Conservation (phyloP, 1,139 yeast species). For the Kodamaea suecica region DNA sequence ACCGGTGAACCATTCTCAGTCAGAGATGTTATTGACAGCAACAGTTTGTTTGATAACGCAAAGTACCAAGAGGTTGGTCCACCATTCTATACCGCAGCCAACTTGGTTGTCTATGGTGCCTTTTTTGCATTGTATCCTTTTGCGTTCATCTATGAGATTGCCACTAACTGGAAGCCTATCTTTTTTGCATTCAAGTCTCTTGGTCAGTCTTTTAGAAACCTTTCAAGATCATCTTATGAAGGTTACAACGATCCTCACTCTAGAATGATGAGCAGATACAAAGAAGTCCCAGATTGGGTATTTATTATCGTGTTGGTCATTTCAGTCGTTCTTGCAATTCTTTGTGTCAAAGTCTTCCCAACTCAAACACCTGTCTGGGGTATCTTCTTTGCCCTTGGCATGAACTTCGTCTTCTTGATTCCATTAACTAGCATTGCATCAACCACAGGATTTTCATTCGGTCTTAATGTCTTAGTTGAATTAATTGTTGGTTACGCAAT, state of each 20-base stretch:
- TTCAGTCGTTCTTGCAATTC: constrained; percentile 19
- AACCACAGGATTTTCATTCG: constrained; percentile 37
- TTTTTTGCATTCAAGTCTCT: constrained; percentile 13
- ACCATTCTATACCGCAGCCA: constrained; percentile 38
- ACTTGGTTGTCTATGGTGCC: constrained; percentile 18
- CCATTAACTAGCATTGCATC: constrained; percentile 38
- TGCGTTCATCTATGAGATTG: constrained; percentile 24
- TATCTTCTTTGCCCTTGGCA: constrained; percentile 32
- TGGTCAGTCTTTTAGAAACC: constrained; percentile 3
- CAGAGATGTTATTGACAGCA: constrained; percentile 11
- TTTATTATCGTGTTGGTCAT: constrained; percentile 18
- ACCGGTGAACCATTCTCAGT: constrained; percentile 16
- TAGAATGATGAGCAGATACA: constrained; percentile 21
- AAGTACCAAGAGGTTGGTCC: constrained; percentile 33
- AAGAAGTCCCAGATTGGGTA: constrained; percentile 24
- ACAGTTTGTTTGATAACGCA: constrained; percentile 13
- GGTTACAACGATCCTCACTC: constrained; percentile 21
- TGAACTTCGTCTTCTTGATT: constrained; percentile 34
- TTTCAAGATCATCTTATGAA: constrained; percentile 7
- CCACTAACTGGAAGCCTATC: constrained; percentile 9
- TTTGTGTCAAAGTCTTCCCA: constrained; percentile 32
- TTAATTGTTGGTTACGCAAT: constrained; percentile 39
- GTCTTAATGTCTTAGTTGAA: constrained; percentile 39
- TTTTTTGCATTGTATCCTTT: constrained; percentile 42
- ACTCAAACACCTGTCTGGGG: constrained; percentile 36